Evolutionary conservation across 768 basidiomycete species (phyloP), one percentile per base, ranked within the genome.

Genomic region (Panellus pusillus): DNA sequence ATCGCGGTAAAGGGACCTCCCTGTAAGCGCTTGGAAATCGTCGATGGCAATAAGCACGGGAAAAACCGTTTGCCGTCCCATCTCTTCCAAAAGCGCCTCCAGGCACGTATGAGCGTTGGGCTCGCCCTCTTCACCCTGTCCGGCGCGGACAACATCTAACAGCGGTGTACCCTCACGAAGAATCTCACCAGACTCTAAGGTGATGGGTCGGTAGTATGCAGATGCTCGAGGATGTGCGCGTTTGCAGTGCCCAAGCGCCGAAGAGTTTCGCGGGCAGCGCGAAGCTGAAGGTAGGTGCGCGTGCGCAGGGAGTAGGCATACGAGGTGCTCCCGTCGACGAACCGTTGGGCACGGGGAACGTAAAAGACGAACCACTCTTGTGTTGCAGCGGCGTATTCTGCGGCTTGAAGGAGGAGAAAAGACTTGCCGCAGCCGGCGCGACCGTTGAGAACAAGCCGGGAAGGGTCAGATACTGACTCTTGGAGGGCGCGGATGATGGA

Each of bases 21-120:
- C 74, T 63, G 90, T 93, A 20, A 97, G 68, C 0, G 91, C 79
- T 67, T 96, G 94, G 67, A 91, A 83, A 61, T 96, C 93, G 60
- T 97, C 94, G 1, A 95, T 75, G 0, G 93, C 93, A 28, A 95
- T 72, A 6, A 97, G 66, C 2, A 96, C 87, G 0, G 92, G 92
- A 62, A 77, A 93, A 88, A 77, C 65, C 1, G 74, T 82, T 64
- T 95, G 93, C 38, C 64, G 66, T 17, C 81, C 80, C 5, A 96
- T 68, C 58, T 84, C 80, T 14, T 70, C 71, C 66, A 94, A 70
- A 14, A 93, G 61, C 0, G 76, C 76, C 3, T 76, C 72, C 39
- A 95, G 68, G 12, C 86, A 78, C 2, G 74, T 65, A 0, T 87
- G 82, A 0, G 89, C 78, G 35, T 74, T 64, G 0, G 68, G 61